phyloP scores from a whole-genome alignment of 1,284 basidiomycete species.

The Trichosporon faecale region DNA sequence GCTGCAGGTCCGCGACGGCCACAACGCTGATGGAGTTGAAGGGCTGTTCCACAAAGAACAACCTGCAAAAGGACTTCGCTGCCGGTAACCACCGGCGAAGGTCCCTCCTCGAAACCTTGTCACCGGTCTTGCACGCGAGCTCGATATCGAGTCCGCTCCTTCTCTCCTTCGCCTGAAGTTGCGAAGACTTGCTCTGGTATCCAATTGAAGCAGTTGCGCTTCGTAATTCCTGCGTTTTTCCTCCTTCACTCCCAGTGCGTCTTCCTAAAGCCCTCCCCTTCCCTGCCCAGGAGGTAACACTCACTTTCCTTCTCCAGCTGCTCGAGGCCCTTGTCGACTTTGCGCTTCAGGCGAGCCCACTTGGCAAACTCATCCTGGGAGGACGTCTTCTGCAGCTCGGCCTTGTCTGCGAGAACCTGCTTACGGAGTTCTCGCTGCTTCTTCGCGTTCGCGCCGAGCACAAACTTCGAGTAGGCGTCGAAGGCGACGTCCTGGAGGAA shows the following conservation, averaged over 20 bases:
- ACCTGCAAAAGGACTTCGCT: no score
- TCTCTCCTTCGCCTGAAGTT: no score
- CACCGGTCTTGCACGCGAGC: no score
- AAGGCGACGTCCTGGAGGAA: slow-evolving; percentile 74
- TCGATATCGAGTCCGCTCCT: no score
- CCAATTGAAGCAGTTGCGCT: no score
- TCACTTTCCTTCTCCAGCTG: slow-evolving; percentile 90
- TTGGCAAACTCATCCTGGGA: slow-evolving; percentile 98
- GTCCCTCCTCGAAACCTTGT: no score
- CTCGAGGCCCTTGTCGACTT: slow-evolving; percentile 85
- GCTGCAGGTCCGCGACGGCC: no score
- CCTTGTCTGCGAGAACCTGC: slow-evolving; percentile 73
- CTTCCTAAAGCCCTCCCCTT: no score
- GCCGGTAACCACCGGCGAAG: no score
- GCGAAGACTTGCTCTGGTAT: no score
- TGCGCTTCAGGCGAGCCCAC: slow-evolving; percentile 91
- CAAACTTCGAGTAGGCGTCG: slow-evolving; percentile 64
- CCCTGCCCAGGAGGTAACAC: slow-evolving; percentile 45
- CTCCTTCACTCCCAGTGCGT: not conserved
- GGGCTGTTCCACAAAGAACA: no score
- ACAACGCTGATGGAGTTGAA: no score
- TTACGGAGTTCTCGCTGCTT: slow-evolving; percentile 68
- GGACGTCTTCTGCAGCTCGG: slow-evolving; percentile 82
- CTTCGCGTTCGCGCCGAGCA: slow-evolving; percentile 59
- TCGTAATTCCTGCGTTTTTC: not conserved